Evolutionary conservation across 75 land plant genomes (phyloP).

Genomic region (Cunninghamia lanceolata): DNA sequence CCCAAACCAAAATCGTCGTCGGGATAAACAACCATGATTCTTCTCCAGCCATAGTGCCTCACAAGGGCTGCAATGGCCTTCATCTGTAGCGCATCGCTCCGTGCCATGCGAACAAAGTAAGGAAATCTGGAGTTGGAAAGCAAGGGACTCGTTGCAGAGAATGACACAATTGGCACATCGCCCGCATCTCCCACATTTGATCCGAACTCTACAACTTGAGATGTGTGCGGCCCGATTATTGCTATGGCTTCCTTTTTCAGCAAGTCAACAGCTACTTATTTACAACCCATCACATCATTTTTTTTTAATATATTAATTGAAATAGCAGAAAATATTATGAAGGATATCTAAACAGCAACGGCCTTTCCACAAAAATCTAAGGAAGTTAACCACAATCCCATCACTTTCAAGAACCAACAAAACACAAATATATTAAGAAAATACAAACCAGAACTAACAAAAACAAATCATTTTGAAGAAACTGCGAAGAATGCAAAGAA

Average conservation of each 20-base stretch:
- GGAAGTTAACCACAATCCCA: no score
- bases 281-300: slow-evolving; percentile 12
- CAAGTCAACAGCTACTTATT: not conserved
- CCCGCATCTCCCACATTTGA: slow-evolving; percentile 21
- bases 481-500: no score
- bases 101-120: slow-evolving; percentile 33
- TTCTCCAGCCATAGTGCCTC: slow-evolving; percentile 26
- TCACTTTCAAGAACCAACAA: no score
- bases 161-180: slow-evolving; percentile 40
- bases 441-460: no score
- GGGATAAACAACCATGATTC: slow-evolving; percentile 17
- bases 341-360: no score
- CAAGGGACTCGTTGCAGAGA: slow-evolving; percentile 30
- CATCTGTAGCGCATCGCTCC: slow-evolving; percentile 29
- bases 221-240: slow-evolving; percentile 35
- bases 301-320: no score
- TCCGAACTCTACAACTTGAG: slow-evolving; percentile 24
- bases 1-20: slow-evolving; percentile 26
- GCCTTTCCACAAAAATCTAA: no score
- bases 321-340: no score
- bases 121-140: slow-evolving; percentile 20
- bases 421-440: no score
- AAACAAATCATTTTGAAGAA: no score
- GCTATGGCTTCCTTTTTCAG: slow-evolving; percentile 15
- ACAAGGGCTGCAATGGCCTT: slow-evolving; percentile 31